Percentiles rank a stretch among this genome's conserved stretches.
These are phyloP conservation scores for Stenocarpella maydis DNA, from an alignment of 2,329 filamentous ascomycete genomes.

Conservation along the genomic window DNA sequence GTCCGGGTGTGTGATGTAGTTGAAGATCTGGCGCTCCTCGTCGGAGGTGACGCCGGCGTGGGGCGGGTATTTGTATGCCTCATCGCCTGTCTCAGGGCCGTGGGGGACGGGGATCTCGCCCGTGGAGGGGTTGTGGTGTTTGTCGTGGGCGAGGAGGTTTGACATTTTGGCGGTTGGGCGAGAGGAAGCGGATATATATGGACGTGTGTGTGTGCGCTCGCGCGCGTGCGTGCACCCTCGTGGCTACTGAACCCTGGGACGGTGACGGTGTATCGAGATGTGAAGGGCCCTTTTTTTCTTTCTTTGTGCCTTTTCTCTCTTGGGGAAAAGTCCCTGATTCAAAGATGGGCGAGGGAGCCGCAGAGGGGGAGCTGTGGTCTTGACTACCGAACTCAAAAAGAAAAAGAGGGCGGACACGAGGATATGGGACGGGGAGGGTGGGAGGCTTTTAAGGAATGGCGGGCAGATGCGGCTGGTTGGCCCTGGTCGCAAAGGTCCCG, in stretches of 20 bases:
- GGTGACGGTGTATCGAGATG: neutral
- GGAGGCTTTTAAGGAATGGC: slow-evolving; percentile 22
- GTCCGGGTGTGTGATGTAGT: slow-evolving; percentile 83
- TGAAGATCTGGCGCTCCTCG: slow-evolving; percentile 71
- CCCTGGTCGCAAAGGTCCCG: neutral
- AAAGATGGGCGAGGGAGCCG: slow-evolving; percentile 14
- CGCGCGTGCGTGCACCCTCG: neutral
- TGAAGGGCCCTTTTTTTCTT: no score
- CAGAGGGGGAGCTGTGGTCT: slow-evolving; percentile 16
- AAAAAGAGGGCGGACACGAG: neutral
- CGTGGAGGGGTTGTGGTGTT: slow-evolving; percentile 51
- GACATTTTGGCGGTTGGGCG: slow-evolving; percentile 43
- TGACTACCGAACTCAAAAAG: slow-evolving; percentile 29
- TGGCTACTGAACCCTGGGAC: neutral
- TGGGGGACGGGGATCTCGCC: slow-evolving; percentile 66
- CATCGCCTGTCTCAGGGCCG: slow-evolving; percentile 57
- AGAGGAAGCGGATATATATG: neutral
- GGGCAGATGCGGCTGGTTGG: neutral
- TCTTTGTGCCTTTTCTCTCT: no score
- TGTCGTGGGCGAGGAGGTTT: slow-evolving; percentile 48
- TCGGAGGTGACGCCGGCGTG: slow-evolving; percentile 48
- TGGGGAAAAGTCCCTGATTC: neutral
- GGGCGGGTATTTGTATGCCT: slow-evolving; percentile 55
- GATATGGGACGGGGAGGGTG: slow-evolving; percentile 3
- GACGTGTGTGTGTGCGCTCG: slow-evolving; percentile 1